phyloP scores from a whole-genome alignment of 2,329 filamentous ascomycete species.

The Arthrinium phaeospermum region DNA sequence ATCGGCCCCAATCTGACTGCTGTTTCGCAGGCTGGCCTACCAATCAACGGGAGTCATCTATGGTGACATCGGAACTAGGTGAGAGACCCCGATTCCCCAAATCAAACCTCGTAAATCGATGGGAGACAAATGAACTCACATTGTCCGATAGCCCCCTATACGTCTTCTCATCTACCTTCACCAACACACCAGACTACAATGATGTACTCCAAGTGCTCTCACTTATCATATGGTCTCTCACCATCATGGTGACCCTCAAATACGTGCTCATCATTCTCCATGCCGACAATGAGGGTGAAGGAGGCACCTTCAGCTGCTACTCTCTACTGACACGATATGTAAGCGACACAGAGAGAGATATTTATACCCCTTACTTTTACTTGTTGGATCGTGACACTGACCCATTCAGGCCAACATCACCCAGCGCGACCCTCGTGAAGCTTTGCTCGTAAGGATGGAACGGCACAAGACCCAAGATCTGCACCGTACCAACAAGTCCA shows the following conservation, averaged over 20 bases:
- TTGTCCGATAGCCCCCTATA: constrained; percentile 63
- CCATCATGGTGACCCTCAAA: constrained; percentile 72
- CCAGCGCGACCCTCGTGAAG: constrained; percentile 61
- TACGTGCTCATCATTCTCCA: constrained; percentile 69
- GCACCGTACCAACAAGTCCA: constrained; percentile 52
- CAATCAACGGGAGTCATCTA: constrained; percentile 72
- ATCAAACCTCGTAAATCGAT: background rate
- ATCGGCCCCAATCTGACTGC: background rate
- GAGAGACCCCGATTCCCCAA: background rate
- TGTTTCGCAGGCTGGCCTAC: constrained; percentile 58
- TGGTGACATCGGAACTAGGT: constrained; percentile 66
- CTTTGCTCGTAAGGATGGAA: constrained; percentile 62
- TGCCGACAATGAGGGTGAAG: constrained; percentile 74
- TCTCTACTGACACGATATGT: constrained; percentile 66
- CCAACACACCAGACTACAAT: constrained; percentile 56
- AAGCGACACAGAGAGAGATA: constrained; percentile 26
- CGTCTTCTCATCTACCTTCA: constrained; percentile 73
- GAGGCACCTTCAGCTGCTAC: constrained; percentile 72
- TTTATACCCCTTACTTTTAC: background rate
- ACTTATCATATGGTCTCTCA: constrained; percentile 72
- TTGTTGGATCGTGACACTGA: background rate
- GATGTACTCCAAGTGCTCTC: constrained; percentile 70
- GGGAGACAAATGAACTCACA: background rate
- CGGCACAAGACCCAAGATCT: constrained; percentile 64
- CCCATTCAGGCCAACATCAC: constrained; percentile 60